A percentile compares a stretch with the other conserved stretches of the same genome.
Conservation (phyloP, 23 red algal genomes). For the Gracilaria gracilis region DNA sequence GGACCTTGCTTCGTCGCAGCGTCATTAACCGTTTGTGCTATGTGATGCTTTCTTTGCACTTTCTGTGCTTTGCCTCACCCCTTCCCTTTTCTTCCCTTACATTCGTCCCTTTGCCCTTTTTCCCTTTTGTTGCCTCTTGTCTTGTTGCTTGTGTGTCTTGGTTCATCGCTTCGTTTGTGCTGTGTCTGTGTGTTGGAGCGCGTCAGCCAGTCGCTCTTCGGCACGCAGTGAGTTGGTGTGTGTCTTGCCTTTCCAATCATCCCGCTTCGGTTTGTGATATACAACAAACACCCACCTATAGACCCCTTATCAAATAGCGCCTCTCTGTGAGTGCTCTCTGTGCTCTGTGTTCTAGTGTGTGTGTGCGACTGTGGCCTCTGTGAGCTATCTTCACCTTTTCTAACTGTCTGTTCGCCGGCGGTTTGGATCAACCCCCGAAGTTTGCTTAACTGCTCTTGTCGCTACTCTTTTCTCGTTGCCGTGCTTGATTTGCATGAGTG, state of each 20-base stretch:
- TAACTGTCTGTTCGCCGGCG: no score
- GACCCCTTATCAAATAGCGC: neutral
- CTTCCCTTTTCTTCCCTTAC: neutral
- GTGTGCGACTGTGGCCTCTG: neutral
- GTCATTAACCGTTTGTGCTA: slow-evolving; percentile 13
- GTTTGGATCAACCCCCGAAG: no score
- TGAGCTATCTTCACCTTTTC: no score
- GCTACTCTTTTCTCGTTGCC: no score
- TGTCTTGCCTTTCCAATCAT: no score
- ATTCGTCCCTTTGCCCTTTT: no score
- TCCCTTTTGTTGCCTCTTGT: neutral
- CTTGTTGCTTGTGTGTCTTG: neutral
- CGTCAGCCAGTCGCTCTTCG: neutral
- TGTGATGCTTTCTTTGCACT: neutral
- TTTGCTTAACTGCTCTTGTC: no score
- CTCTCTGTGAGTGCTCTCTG: neutral
- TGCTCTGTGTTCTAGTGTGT: neutral
- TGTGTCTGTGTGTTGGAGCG: neutral
- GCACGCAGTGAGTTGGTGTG: neutral
- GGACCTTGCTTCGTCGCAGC: slow-evolving; percentile 69
- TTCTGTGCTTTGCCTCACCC: neutral
- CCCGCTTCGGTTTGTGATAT: neutral
- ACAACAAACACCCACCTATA: neutral
- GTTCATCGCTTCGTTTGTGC: neutral
- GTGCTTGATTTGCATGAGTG: neutral